Percentiles rank a stretch among this genome's conserved stretches.
Evolutionary conservation across 2,329 filamentous ascomycete genomes (phyloP).

Genomic region (Septoria linicola): DNA sequence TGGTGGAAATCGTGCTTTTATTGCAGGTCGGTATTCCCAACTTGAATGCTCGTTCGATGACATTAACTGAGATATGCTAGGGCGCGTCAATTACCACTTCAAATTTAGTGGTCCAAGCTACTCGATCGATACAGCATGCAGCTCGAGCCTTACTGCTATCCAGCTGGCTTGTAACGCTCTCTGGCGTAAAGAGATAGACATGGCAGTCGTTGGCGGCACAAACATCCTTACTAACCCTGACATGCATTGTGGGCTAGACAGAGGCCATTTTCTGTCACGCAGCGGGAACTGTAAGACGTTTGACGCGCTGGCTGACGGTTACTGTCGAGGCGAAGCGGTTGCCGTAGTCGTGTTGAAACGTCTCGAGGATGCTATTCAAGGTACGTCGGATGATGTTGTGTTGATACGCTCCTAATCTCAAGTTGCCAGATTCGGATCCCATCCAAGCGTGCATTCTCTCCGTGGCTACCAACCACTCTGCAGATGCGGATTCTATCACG

Average conservation of each 20-base stretch:
- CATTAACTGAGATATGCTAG: too few species aligned
- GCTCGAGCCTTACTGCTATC: conserved; percentile 27
- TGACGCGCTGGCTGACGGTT: conserved; percentile 31
- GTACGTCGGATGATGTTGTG: too few species aligned
- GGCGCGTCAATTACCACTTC: conserved; percentile 30
- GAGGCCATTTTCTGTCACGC: conserved; percentile 27
- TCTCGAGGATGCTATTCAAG: conserved; percentile 33
- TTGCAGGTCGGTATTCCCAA: conserved; percentile 43
- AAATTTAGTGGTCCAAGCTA: conserved; percentile 30
- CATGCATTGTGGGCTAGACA: conserved; percentile 24
- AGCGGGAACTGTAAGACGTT: conserved; percentile 31
- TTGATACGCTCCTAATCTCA: too few species aligned
- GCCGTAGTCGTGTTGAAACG: conserved; percentile 30
- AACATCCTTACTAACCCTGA: conserved; percentile 30
- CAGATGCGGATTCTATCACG: conserved; percentile 22
- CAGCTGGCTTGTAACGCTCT: conserved; percentile 27
- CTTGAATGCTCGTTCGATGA: conserved; percentile 23
- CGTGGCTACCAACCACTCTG: conserved; percentile 20
- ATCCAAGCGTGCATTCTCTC: conserved; percentile 21
- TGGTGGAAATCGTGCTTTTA: conserved; percentile 16
- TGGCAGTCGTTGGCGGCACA: conserved; percentile 29
- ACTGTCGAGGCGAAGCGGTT: conserved; percentile 29
- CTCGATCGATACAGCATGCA: conserved; percentile 33
- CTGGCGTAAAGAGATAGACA: conserved; percentile 28
- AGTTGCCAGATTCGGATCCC: conserved; percentile 39